Base-by-base conservation (phyloP, 139 green algal genomes). In the Gonium pectorale region DNA sequence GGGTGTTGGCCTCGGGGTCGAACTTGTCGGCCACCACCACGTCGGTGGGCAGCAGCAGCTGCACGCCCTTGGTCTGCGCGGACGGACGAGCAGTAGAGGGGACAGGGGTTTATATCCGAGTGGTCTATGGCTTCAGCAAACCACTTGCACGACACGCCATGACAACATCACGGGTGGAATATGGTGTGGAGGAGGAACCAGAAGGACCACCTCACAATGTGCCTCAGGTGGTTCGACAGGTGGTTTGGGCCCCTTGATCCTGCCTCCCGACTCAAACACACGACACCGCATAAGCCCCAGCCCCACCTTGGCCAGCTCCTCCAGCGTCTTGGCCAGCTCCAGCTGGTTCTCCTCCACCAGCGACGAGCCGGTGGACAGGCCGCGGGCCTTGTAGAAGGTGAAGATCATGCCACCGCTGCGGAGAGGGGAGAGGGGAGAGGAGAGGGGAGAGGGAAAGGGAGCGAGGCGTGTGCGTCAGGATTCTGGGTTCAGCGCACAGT, bases 341-440 rank as follows among this genome's bases (percentile, higher is more conserved):
- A 99, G 85, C 95, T 99, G 98, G 95, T 99, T 97, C 85, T 99
- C 97, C 96, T 99, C 97, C 40, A 99, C 97, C 71, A 99, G 94
- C 63, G 95, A 99, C 75, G 87, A 86, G 69, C 97, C 97, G 27
- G 98, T 94, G 26, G 67, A 62, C 33, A 97, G 84, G 79, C 97
- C 97, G 73, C 91, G 89, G n/a, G 95, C 95, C 94, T 98, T 98
- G 97, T 98, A 99, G 95, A 99, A 99, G 83, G 97, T 99, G 95
- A 99, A 99, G 86, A 99, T 96, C 96, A 98, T 98, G 91, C 94
- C 95, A 69, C 95, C 96, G 79, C 95, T 94, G 89, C 31, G 41
- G 9, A 29, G 2, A 29, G 27, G 41, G 29, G 22, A 5, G 29
- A 6, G n/a, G n/a, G 60, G 60, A 27, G 60, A 67, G n/a, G 7